These are phyloP conservation scores for Picea sitchensis DNA, from an alignment of 75 land plant genomes.

Conservation along the genomic window DNA sequence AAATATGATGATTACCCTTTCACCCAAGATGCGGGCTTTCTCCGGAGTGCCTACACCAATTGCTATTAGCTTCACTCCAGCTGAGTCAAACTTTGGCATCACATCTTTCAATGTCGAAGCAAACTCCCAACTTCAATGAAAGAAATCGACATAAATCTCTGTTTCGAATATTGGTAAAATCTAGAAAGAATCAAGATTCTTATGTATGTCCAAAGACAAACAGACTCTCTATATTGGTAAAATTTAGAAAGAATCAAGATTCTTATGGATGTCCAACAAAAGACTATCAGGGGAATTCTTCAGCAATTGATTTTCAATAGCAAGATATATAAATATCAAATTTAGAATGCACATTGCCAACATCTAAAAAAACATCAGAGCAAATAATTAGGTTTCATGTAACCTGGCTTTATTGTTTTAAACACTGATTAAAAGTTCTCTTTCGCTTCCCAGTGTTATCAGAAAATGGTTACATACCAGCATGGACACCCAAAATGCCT, in stretches of 20 bases:
- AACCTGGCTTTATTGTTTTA: not conserved
- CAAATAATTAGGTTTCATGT: not conserved
- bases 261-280: not conserved
- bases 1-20: slow-evolving; percentile 39
- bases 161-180: not conserved
- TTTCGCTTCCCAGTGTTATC: not conserved
- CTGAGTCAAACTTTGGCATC: slow-evolving; percentile 66
- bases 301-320: not conserved
- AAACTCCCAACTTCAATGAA: slow-evolving; percentile 74
- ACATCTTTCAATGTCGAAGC: slow-evolving; percentile 60
- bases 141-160: not conserved
- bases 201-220: not conserved
- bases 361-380: not conserved
- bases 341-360: not conserved
- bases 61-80: slow-evolving; percentile 73
- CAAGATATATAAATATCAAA: too few species aligned
- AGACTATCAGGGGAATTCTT: not conserved
- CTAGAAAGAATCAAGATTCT: not conserved
- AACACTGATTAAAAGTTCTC: not conserved
- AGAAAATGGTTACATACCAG: slow-evolving; percentile 42
- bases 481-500: slow-evolving; percentile 84
- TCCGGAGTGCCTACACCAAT: slow-evolving; percentile 87
- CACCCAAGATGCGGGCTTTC: slow-evolving; percentile 74
- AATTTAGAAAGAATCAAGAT: not conserved
- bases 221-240: not conserved